A percentile compares a stretch with the other conserved stretches of the same genome.
These are phyloP conservation scores for Avena atlantica DNA, from an alignment of 176 grass and related monocot genomes.

Conservation along the genomic window DNA sequence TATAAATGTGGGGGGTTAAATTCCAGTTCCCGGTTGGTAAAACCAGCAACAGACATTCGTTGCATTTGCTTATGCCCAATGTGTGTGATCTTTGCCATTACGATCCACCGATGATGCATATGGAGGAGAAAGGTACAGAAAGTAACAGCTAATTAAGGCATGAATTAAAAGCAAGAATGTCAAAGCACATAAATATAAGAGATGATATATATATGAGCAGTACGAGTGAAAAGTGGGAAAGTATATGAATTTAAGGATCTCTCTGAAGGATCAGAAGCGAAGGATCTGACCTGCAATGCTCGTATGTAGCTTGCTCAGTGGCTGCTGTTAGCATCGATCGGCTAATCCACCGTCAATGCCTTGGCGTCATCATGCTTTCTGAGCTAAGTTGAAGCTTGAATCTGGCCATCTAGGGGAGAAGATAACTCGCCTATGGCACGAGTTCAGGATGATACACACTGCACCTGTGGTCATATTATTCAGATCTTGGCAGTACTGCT, in stretches of 20 bases:
- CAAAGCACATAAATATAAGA: conserved; percentile 34
- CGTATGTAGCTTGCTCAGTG: conserved; percentile 7
- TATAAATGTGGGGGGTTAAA: conserved; percentile 34
- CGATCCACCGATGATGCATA: conserved; percentile 30
- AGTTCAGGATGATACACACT: conserved; percentile 2
- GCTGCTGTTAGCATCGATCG: background rate
- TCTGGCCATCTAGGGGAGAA: conserved; percentile 21
- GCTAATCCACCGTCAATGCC: conserved; percentile 26
- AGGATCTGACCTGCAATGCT: conserved; percentile 72
- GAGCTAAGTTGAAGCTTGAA: conserved; percentile 33
- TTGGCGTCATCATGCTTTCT: conserved; percentile 27
- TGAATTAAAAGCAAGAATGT: conserved; percentile 44
- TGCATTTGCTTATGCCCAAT: background rate
- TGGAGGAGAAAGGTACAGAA: conserved; percentile 24
- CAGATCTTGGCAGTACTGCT: conserved; percentile 49
- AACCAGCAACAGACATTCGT: conserved; percentile 28
- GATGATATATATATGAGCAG: conserved; percentile 5
- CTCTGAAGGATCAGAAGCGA: conserved; percentile 32
- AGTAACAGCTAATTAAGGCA: conserved; percentile 21
- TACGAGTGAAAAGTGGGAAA: conserved; percentile 11
- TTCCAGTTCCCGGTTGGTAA: conserved; percentile 39
- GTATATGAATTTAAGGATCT: conserved; percentile 51
- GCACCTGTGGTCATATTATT: conserved; percentile 25
- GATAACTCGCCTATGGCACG: conserved; percentile 35
- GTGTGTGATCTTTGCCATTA: conserved; percentile 17